Conservation (phyloP, 352 stramenopile genomes). For the Globisporangium lucens region DNA sequence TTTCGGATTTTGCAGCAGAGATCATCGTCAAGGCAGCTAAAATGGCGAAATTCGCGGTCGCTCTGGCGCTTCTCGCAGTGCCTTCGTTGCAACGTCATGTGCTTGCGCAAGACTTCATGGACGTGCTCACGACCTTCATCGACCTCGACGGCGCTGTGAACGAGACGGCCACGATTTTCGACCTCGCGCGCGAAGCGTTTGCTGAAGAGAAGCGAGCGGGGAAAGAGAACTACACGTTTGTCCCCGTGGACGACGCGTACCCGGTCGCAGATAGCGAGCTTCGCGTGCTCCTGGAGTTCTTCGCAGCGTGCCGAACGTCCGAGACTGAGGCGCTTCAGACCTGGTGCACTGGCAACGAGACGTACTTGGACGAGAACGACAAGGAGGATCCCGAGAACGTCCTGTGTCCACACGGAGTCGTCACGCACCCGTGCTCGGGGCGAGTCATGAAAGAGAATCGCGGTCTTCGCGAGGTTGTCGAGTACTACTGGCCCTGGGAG, state of each 20-base stretch:
- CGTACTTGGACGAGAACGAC: constrained; percentile 14
- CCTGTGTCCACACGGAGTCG: constrained; percentile 43
- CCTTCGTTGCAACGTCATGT: not conserved
- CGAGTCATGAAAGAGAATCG: constrained; percentile 37
- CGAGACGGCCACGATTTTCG: constrained; percentile 16
- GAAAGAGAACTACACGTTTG: constrained; percentile 8
- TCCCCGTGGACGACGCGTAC: constrained; percentile 50
- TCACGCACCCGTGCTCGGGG: constrained; percentile 64
- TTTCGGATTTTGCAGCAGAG: not conserved
- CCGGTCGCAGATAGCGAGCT: constrained; percentile 43
- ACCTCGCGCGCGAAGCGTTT: constrained; percentile 15
- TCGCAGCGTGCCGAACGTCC: constrained; percentile 40
- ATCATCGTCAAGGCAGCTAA: not conserved
- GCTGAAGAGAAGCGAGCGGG: constrained; percentile 15
- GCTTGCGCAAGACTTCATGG: constrained; percentile 22
- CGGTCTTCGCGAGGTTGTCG: constrained; percentile 11
- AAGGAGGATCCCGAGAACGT: constrained; percentile 14
- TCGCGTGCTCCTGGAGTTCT: constrained; percentile 39
- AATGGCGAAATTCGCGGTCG: not conserved
- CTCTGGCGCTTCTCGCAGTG: constrained; percentile 13
- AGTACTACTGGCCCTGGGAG: constrained; percentile 70
- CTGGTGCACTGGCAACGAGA: constrained; percentile 54
- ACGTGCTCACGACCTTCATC: constrained; percentile 38
- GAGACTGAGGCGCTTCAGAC: constrained; percentile 47
- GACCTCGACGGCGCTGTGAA: constrained; percentile 31